These are phyloP conservation scores for Diplodia corticola DNA, from an alignment of 2,329 filamentous ascomycete species.

Conservation along the genomic window DNA sequence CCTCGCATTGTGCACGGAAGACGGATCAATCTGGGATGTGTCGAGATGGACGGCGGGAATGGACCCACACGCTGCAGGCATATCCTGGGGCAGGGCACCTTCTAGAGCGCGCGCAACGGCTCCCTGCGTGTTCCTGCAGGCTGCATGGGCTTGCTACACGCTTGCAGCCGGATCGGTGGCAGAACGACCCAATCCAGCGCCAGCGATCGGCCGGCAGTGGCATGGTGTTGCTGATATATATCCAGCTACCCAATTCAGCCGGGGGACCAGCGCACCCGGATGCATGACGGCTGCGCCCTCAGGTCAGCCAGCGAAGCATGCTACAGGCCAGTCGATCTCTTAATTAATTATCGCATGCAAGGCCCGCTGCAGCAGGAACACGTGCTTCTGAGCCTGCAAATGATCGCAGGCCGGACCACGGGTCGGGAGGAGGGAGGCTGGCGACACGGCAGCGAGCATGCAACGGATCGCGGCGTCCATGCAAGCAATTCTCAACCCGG, in stretches of 20 bases:
- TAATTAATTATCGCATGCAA: not conserved
- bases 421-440: not conserved
- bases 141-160: not conserved
- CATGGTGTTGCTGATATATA: not conserved
- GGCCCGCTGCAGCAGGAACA: not conserved
- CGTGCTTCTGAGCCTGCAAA: not conserved
- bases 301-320: too few relatives aligned
- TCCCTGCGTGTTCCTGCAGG: constrained; percentile 18
- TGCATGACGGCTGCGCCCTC: not conserved
- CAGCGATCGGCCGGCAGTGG: not conserved
- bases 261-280: not conserved
- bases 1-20: not conserved
- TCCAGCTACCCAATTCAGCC: not conserved
- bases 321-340: not conserved
- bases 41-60: constrained; percentile 3
- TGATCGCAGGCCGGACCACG: not conserved
- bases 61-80: constrained; percentile 6
- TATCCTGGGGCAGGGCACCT: not conserved
- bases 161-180: constrained; percentile 3
- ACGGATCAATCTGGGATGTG: not conserved
- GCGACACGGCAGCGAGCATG: not conserved
- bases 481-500: constrained; percentile 16
- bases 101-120: constrained; percentile 7
- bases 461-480: constrained; percentile 6
- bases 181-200: not conserved